Evolutionary conservation across 1,284 basidiomycete genomes (phyloP), one percentile per base, ranked within the genome.

Genomic region (Amylostereum areolatum): DNA sequence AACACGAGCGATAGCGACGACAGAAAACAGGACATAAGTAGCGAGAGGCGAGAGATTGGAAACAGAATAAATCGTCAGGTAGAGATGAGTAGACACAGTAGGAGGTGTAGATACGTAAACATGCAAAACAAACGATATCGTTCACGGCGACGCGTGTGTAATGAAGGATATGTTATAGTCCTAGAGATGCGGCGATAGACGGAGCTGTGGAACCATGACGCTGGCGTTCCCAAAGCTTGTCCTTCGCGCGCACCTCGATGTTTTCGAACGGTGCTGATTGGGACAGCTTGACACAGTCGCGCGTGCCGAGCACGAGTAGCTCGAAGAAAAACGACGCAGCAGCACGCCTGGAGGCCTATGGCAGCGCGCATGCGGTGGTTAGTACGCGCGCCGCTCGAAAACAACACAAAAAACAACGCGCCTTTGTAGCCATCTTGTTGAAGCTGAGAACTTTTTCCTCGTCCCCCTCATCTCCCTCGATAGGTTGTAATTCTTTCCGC

Each of bases 311-410:
- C 3, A 97, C 92, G 30, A 99, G 84, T 47, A 98, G 70, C 68
- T 99, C 96, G 62, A 98, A 99, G 77, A 99, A 99, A 77, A 99
- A 98, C 2, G 91, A 85, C 0, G 94, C 83, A 0, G 95, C 93
- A 3, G 94, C 96, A 42, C 92, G 83, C 47, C 92, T 85, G 6
- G 90, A 89, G 6, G 92, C 91, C 83, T 94, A n/a, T n/a, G n/a
- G n/a, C n/a, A n/a, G 56, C 1, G 42, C 29, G 18, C 8, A 43
- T 33, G 12, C 34, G 8, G 45, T 3, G 18, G 57, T 53, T 48
- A 28, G 48, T 6, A 41, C 29, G 52, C 9, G 28, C 43, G 39
- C 25, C 33, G 36, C n/a, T n/a, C n/a, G n/a, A 43, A 46, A 25
- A 44, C 48, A 53, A 4, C 4, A 5, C 11, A 35, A 48, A 30